Evolutionary conservation across 108 stramenopile species (phyloP), one percentile per base, ranked within the genome.

Genomic region (Cyclotella distinguenda): DNA sequence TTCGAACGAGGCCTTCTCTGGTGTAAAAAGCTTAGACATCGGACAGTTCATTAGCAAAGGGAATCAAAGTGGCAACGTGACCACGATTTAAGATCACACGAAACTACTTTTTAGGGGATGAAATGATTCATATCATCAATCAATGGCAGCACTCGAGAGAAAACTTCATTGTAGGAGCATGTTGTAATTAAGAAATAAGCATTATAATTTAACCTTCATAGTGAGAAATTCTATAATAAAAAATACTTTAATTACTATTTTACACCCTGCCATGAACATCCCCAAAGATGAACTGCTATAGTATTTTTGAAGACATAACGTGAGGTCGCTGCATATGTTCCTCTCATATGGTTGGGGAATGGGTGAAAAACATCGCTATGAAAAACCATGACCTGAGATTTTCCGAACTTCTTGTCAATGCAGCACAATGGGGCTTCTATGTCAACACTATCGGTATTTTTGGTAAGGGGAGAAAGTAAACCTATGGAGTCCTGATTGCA

Each of bases 1-100:
- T 35, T 75, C 78, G 54, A 80, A 77, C 42, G 50, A 64, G n/a
- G 70, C 70, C 6, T 80, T 77, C 47, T 35, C 66, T 33, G 88
- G 86, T 18, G 64, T 90, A 44, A 68, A 83, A 28, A 77, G 61
- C 30, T 71, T 86, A 38, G 82, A 72, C 34, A 33, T 48, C 12
- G 21, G 4, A 13, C 23, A 22, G 13, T 62, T 62, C 46, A 49
- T 0, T 34, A 48, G 4, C 22, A 48, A 48, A 38, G 61, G 61
- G 13, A 62, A 62, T 23, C 1, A 8, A 3, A 18, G 47, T 48
- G 61, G 61, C 22, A 26, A 39, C 26, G 47, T 33, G 4, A 48
- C 38, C 1, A 34, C 36, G 11, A 31, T 62, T 4, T 59, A 59
- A 43, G 10, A 48, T 19, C 7, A 27, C 22, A 9, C 9, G 6